Evolutionary conservation across 306 rosid genomes (phyloP).

Genomic region (Inga laurina): DNA sequence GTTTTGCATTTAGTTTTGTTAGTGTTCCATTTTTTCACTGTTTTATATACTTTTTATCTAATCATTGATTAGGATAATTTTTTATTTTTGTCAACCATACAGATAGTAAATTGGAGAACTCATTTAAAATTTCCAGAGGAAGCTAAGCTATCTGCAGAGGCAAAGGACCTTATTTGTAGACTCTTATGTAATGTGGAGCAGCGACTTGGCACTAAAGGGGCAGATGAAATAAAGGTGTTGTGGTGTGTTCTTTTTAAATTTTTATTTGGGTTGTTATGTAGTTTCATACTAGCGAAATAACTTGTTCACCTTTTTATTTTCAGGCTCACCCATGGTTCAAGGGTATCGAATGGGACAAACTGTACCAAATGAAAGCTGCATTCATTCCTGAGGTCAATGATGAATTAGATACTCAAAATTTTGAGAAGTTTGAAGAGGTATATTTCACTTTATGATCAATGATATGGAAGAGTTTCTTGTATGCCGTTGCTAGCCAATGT

Average conservation of each 20-base stretch:
- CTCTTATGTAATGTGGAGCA: slow-evolving; percentile 93
- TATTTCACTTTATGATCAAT: slow-evolving; percentile 8
- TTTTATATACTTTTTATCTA: background rate
- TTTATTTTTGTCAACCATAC: slow-evolving; percentile 40
- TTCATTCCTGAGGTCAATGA: slow-evolving; percentile 98
- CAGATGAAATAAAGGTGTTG: slow-evolving; percentile 98
- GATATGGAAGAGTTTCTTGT: slow-evolving; percentile 25
- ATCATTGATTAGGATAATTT: slow-evolving; percentile 20
- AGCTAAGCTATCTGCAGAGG: slow-evolving; percentile 87
- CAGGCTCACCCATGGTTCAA: slow-evolving; percentile 98
- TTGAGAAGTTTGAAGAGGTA: slow-evolving; percentile 99
- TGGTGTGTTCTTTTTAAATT: slow-evolving; percentile 65
- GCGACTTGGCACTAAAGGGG: slow-evolving; percentile 97
- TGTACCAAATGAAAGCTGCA: slow-evolving; percentile 95
- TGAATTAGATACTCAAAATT: slow-evolving; percentile 97
- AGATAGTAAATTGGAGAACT: slow-evolving; percentile 98
- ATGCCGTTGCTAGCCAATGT: slow-evolving; percentile 33
- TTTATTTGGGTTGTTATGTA: slow-evolving; percentile 32
- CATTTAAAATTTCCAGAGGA: slow-evolving; percentile 98
- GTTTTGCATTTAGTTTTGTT: slow-evolving; percentile 3
- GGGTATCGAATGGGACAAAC: slow-evolving; percentile 86
- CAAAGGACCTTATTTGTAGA: slow-evolving; percentile 86
- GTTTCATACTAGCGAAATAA: slow-evolving; percentile 35
- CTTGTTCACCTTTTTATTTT: slow-evolving; percentile 39
- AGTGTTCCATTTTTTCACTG: background rate